Evolutionary conservation across 2,329 filamentous ascomycete species (phyloP), one percentile per base, ranked within the genome.

Genomic region (Fusarium odoratissimum): DNA sequence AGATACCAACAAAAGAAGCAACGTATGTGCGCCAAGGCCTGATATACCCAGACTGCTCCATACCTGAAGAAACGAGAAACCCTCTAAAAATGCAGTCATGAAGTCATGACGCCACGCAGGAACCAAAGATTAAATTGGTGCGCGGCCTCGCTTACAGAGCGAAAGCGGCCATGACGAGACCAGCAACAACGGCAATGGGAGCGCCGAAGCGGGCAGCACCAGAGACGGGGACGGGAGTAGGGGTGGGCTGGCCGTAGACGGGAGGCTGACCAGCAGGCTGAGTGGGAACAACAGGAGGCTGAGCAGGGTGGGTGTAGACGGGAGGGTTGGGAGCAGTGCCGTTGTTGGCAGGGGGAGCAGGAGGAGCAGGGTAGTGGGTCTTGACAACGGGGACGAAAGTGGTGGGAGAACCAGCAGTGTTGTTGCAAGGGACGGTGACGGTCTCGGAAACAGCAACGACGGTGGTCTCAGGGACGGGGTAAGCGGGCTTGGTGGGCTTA

Each of bases 141-240:
- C 48, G 64, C 59, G 60, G 56, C 66, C 56, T 61, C 61, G 59
- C 77, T 85, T 83, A 87, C 79, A 86, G 79, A 76, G 83, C 84
- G 56, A 86, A 69, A 69, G 82, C 70, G 67, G 84, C 84, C 68
- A 83, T 78, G 68, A 82, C 81, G 31, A 85, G 74, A 74, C 82
- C 83, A 71, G 79, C 83, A 63, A 84, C 54, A 30, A 83, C 71
- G 66, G 82, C 82, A 56, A 85, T 55, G 41, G 82, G 80, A 73
- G 80, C 82, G n/a, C 78, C 81, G 40, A 81, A 68, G 64, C 78
- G 80, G 63, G 75, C 74, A 65, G 75, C 80, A 63, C 71, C 78
- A 64, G 68, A 80, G 45, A 73, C 76, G 57, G 77, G 78, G 37
- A 73, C 62, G 54, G 73, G 65, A 52, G 77, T 65, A 54, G 76